phyloP scores from a whole-genome alignment of 2,329 filamentous ascomycete genomes.

The Neurospora crassa region DNA sequence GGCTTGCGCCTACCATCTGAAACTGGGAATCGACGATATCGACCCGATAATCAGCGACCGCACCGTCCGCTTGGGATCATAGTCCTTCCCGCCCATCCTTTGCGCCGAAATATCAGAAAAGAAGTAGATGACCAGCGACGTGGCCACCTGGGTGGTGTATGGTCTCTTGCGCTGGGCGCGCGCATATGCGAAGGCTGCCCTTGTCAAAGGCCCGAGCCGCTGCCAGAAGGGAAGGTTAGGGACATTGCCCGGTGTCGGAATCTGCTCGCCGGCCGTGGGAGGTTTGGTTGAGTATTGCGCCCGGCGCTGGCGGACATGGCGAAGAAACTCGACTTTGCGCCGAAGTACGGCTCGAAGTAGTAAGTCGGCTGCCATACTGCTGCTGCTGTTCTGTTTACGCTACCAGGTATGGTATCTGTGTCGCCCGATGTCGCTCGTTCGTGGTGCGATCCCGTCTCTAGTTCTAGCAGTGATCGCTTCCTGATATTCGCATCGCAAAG shows the following conservation, averaged over 20 bases:
- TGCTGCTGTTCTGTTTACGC: background rate
- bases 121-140: slow-evolving; percentile 68
- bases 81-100: slow-evolving; percentile 50
- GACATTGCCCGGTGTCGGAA: slow-evolving; percentile 34
- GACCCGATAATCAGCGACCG: slow-evolving; percentile 68
- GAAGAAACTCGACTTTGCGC: slow-evolving; percentile 19
- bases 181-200: slow-evolving; percentile 50
- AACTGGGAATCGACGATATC: slow-evolving; percentile 64
- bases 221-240: slow-evolving; percentile 41
- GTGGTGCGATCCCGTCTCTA: background rate
- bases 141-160: slow-evolving; percentile 69
- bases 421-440: background rate
- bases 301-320: slow-evolving; percentile 18
- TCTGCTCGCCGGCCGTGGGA: slow-evolving; percentile 22
- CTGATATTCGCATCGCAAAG: background rate
- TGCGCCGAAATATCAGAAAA: slow-evolving; percentile 72
- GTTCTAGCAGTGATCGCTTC: background rate
- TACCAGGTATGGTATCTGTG: background rate
- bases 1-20: slow-evolving; percentile 57
- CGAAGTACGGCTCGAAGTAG: slow-evolving; percentile 20
- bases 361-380: slow-evolving; percentile 16
- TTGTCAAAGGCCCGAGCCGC: slow-evolving; percentile 47
- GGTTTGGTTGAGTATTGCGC: slow-evolving; percentile 16
- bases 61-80: slow-evolving; percentile 59
- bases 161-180: slow-evolving; percentile 63